Percentiles rank a stretch among this genome's conserved stretches.
Conservation (phyloP, 495 filamentous ascomycete genomes). For the Wilcoxina mikolae region DNA sequence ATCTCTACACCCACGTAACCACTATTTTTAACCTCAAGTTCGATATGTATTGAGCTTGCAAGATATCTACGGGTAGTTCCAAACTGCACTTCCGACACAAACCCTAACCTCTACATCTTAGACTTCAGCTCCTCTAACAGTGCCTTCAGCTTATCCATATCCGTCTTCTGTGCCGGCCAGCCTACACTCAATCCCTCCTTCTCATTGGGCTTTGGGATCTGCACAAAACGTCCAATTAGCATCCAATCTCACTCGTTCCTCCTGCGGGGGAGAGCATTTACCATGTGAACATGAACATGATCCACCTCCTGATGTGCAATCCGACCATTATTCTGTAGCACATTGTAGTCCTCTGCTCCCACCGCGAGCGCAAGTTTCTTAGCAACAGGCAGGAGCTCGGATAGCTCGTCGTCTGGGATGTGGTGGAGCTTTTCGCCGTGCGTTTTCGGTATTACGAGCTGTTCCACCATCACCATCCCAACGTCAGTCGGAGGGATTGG, state of each 20-base stretch:
- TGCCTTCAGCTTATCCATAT: constrained; percentile 74
- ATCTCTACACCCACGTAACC: no score
- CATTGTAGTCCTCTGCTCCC: constrained; percentile 70
- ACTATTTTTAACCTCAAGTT: no score
- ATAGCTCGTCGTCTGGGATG: constrained; percentile 77
- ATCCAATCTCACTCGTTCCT: not conserved
- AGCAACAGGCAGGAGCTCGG: constrained; percentile 72
- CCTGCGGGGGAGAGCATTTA: constrained; percentile 27
- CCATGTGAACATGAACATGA: constrained; percentile 95
- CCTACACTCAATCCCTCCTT: constrained; percentile 61
- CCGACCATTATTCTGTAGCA: constrained; percentile 90
- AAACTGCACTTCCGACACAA: not conserved
- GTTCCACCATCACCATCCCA: constrained; percentile 3
- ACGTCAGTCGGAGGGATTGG: not conserved
- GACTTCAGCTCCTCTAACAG: constrained; percentile 68
- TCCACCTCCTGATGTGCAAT: constrained; percentile 90
- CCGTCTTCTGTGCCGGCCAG: constrained; percentile 62
- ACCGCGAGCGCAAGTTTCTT: constrained; percentile 72
- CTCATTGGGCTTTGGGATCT: constrained; percentile 93
- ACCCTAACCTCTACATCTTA: constrained; percentile 53
- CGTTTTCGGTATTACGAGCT: constrained; percentile 94
- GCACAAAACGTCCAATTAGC: constrained; percentile 11
- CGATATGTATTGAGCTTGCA: no score
- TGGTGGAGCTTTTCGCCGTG: constrained; percentile 88
- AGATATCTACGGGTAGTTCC: no score